phyloP scores from a whole-genome alignment of 2,329 filamentous ascomycete genomes.

The Fusarium paranaense region DNA sequence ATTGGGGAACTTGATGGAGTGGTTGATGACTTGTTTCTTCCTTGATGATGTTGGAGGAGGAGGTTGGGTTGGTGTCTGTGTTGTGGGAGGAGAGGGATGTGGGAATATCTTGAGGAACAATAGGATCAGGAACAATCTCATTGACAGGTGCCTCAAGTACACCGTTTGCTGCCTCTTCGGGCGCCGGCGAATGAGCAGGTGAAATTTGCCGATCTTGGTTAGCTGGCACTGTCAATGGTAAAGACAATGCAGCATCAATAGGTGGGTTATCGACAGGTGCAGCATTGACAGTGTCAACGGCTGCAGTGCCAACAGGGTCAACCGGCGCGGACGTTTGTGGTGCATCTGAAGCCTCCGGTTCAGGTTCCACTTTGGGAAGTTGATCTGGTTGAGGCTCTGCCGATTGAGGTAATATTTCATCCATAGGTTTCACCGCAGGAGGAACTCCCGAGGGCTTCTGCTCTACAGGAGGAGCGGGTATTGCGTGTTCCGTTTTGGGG shows the following conservation, averaged over 20 bases:
- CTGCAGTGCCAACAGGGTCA: not conserved
- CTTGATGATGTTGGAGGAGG: constrained; percentile 17
- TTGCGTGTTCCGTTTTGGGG: constrained; percentile 6
- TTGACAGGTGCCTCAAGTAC: not conserved
- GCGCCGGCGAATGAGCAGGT: constrained; percentile 13
- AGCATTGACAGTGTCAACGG: not conserved
- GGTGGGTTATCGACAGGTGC: not conserved
- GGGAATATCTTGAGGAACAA: constrained; percentile 11
- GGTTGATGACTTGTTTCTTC: constrained; percentile 20
- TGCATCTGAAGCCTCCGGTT: constrained; percentile 13
- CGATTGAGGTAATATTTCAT: constrained; percentile 28
- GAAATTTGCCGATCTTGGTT: constrained; percentile 18
- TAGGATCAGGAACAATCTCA: constrained; percentile 13
- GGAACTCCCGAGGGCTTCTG: constrained; percentile 10
- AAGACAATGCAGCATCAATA: not conserved
- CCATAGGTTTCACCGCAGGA: constrained; percentile 26
- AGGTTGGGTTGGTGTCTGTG: not conserved
- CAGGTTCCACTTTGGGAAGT: constrained; percentile 37
- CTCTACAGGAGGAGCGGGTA: constrained; percentile 10
- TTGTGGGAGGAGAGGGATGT: constrained; percentile 9
- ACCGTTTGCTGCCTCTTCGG: constrained; percentile 21
- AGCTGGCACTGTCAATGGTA: constrained; percentile 1
- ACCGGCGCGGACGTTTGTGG: constrained; percentile 12
- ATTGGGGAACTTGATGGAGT: not conserved
- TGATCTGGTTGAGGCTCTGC: constrained; percentile 31